Evolutionary conservation across 345 rosid species (phyloP).

Genomic region (Excoecaria agallocha): DNA sequence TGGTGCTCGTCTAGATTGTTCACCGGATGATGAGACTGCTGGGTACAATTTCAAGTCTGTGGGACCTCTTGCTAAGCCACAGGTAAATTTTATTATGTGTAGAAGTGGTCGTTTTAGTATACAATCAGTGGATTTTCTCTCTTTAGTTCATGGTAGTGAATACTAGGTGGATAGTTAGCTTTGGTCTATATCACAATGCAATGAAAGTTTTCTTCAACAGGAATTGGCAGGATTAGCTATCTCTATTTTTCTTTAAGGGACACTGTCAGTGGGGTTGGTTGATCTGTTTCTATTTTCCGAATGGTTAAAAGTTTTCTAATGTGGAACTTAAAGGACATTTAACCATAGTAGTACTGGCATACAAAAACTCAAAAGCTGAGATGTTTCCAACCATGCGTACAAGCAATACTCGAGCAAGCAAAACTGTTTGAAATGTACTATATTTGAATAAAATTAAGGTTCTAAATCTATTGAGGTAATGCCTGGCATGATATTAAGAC

Average conservation of each 20-base stretch:
- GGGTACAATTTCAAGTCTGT: constrained; percentile 51
- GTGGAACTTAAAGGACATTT: background rate
- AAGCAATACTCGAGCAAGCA: background rate
- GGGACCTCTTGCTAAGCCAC: constrained; percentile 58
- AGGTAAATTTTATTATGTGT: constrained; percentile 38
- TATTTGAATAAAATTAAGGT: background rate
- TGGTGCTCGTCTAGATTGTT: constrained; percentile 23
- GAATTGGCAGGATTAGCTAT: background rate
- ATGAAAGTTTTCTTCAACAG: background rate
- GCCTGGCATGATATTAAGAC: background rate
- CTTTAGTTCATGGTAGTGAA: background rate
- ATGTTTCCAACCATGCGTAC: background rate
- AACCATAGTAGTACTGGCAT: background rate
- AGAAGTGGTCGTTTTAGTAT: background rate
- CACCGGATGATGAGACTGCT: constrained; percentile 48
- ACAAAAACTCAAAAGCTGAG: background rate
- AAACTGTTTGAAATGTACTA: background rate
- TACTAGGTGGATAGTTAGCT: background rate
- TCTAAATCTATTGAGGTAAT: background rate
- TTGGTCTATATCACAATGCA: background rate
- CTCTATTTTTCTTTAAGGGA: background rate
- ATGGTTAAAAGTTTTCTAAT: background rate
- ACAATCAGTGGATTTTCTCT: background rate
- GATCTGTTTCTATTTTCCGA: background rate
- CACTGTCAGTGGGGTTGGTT: background rate